A percentile compares a stretch with the other conserved stretches of the same genome.
phyloP scores from a whole-genome alignment of 768 basidiomycete genomes.

The Termitomyces eurrhizus region DNA sequence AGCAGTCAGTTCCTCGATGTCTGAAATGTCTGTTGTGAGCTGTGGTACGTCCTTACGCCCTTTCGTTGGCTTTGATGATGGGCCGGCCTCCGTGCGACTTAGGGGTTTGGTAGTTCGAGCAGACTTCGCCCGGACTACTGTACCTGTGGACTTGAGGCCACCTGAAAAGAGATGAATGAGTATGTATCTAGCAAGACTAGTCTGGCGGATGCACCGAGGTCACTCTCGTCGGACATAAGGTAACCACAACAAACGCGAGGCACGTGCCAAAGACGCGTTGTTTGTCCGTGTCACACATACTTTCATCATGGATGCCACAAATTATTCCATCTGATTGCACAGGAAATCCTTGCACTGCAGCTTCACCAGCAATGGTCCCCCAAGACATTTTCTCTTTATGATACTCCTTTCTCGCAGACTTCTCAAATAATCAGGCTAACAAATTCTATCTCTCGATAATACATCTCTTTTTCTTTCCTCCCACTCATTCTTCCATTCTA shows the following conservation, averaged over 20 bases:
- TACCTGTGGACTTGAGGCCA: constrained; percentile 13
- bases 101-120: constrained; percentile 9
- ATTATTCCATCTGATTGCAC: too few species aligned
- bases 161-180: constrained; percentile 11
- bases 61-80: constrained; percentile 17
- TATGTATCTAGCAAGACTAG: not conserved
- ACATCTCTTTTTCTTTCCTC: too few species aligned
- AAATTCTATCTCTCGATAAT: not conserved
- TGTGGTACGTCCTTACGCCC: constrained; percentile 10
- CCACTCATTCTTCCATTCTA: too few species aligned
- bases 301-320: too few species aligned
- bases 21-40: constrained; percentile 11
- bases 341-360: not conserved
- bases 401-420: not conserved
- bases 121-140: constrained; percentile 5
- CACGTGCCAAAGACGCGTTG: constrained; percentile 16
- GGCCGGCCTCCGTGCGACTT: constrained; percentile 15
- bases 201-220: constrained; percentile 14
- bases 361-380: too few species aligned
- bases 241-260: constrained; percentile 16
- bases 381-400: not conserved
- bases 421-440: not conserved
- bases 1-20: constrained; percentile 14
- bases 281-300: not conserved
- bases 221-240: constrained; percentile 18